These are phyloP conservation scores for Cyberlindnera meyerae DNA, from an alignment of 805 yeast species.

Conservation along the genomic window DNA sequence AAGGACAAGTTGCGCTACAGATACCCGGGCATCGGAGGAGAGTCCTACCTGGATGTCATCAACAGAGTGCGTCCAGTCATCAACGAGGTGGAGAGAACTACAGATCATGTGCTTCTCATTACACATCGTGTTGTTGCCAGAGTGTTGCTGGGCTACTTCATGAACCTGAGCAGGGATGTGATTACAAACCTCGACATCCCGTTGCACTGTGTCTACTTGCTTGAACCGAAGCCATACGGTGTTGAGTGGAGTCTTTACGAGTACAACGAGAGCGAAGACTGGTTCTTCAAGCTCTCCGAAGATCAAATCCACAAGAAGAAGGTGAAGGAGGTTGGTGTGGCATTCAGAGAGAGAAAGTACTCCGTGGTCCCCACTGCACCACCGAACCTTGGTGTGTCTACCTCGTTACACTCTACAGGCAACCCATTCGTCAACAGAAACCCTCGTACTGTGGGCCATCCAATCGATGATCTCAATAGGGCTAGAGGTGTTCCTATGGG, in stretches of 20 bases:
- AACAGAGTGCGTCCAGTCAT: conserved; percentile 85
- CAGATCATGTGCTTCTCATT: conserved; percentile 76
- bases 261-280: conserved; percentile 70
- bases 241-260: conserved; percentile 90
- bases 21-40: conserved; percentile 97
- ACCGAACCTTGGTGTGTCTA: conserved; percentile 23
- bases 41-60: conserved; percentile 89
- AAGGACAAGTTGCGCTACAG: conserved; percentile 78
- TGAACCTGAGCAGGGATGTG: conserved; percentile 73
- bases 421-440: conserved; percentile 1
- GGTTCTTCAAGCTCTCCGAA: conserved; percentile 64
- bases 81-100: conserved; percentile 87
- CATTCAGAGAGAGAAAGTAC: conserved; percentile 62
- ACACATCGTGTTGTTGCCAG: conserved; percentile 91
- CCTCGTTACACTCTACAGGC: conserved; percentile 2
- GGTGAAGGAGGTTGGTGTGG: conserved; percentile 66
- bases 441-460: conserved; percentile 5
- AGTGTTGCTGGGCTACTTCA: conserved; percentile 79
- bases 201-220: conserved; percentile 79
- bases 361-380: conserved; percentile 79
- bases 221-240: conserved; percentile 93
- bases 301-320: conserved; percentile 41
- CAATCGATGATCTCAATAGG: conserved; percentile 12
- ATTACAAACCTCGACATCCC: conserved; percentile 93
- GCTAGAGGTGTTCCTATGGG: conserved; percentile 16